phyloP scores from a whole-genome alignment of 176 grass and related monocot species.

The Raddia guianensis region DNA sequence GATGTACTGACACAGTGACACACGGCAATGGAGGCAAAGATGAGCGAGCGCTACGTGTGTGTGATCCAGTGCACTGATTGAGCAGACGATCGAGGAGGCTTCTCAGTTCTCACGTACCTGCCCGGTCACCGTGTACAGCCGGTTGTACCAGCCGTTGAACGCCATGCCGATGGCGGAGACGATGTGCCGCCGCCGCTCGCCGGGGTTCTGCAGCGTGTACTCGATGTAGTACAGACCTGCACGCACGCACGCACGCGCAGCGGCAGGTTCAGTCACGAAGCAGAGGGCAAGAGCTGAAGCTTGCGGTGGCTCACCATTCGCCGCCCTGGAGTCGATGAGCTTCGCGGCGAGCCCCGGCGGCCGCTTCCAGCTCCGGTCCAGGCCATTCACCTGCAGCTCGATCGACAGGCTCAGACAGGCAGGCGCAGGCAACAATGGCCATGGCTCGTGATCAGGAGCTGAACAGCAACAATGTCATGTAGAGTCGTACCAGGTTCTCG shows the following conservation, averaged over 20 bases:
- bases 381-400: conserved; percentile 48
- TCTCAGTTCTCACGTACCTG: conserved; percentile 48
- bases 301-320: conserved; percentile 53
- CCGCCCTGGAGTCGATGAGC: conserved; percentile 65
- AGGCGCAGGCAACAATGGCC: conserved; percentile 5
- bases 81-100: not conserved
- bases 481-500: conserved; percentile 60
- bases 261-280: not conserved
- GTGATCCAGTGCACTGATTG: not conserved
- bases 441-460: not conserved
- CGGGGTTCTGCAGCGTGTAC: conserved; percentile 88
- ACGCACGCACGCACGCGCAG: not conserved
- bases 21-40: conserved; percentile 7
- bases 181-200: conserved; percentile 81
- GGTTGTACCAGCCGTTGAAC: conserved; percentile 91
- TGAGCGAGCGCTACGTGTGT: not conserved
- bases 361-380: conserved; percentile 85
- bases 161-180: conserved; percentile 79
- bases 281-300: too few species aligned
- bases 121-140: conserved; percentile 90
- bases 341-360: conserved; percentile 80
- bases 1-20: conserved; percentile 53
- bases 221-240: conserved; percentile 88
- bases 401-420: conserved; percentile 26
- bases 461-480: not conserved